Evolutionary conservation across 805 yeast species (phyloP).

Genomic region (Sugiyamaella americana): DNA sequence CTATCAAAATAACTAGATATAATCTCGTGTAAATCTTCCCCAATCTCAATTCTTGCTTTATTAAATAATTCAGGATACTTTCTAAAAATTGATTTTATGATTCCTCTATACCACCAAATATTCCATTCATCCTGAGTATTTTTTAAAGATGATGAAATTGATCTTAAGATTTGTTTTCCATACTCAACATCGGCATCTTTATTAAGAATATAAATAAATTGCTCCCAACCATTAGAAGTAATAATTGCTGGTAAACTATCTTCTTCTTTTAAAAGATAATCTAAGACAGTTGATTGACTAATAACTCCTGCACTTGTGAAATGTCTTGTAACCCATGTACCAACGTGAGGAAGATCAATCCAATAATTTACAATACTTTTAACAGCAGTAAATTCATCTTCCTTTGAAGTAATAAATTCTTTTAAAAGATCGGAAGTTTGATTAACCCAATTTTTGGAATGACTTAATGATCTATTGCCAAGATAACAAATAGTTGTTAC

Average conservation of each 20-base stretch:
- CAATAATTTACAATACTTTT: slow-evolving; percentile 57
- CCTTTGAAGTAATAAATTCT: slow-evolving; percentile 24
- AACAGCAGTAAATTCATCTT: slow-evolving; percentile 39
- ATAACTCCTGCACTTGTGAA: slow-evolving; percentile 41
- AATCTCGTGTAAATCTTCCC: too few relatives aligned
- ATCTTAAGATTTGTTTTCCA: neutral
- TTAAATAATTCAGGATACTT: neutral
- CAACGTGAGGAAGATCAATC: slow-evolving; percentile 61
- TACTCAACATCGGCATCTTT: neutral
- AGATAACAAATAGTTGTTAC: slow-evolving; percentile 70
- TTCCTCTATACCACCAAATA: neutral
- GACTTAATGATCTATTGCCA: slow-evolving; percentile 84
- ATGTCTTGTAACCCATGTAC: slow-evolving; percentile 51
- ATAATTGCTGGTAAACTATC: slow-evolving; percentile 1
- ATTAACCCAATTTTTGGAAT: slow-evolving; percentile 52
- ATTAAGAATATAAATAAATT: slow-evolving; percentile 8
- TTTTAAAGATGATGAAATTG: neutral
- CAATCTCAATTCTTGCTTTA: neutral
- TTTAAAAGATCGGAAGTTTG: slow-evolving; percentile 36
- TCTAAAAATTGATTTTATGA: neutral
- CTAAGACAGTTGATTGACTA: neutral
- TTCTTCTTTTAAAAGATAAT: slow-evolving; percentile 1
- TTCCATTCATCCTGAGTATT: neutral
- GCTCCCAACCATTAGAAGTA: slow-evolving; percentile 12
- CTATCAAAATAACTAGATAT: too few relatives aligned